A percentile compares a stretch with the other conserved stretches of the same genome.
Conservation (phyloP, 768 basidiomycete species). For the Clathrus columnatus region DNA sequence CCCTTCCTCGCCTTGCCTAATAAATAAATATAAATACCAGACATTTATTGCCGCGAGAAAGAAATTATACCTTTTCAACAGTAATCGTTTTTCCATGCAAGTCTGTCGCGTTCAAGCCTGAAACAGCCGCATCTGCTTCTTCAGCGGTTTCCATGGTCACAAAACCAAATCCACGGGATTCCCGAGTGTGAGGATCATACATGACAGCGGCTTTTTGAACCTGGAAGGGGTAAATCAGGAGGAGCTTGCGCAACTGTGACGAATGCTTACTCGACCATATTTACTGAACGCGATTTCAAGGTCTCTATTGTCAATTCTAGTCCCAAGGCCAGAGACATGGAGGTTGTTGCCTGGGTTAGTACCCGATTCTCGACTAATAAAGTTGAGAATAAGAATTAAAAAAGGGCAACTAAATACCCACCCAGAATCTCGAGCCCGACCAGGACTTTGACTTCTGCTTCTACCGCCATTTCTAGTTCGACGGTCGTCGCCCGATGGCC, state of each 20-base stretch:
- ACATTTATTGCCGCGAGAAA: neutral
- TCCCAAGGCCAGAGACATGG: conserved; percentile 52
- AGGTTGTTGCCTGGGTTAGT: conserved; percentile 59
- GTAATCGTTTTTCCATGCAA: conserved; percentile 80
- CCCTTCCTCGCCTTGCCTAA: conserved; percentile 83
- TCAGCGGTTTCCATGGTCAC: conserved; percentile 78
- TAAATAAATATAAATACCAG: conserved; percentile 4
- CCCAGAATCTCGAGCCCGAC: conserved; percentile 37
- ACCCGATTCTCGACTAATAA: conserved; percentile 23
- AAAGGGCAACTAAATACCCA: conserved; percentile 35
- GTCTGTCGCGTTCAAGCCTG: conserved; percentile 74
- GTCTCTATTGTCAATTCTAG: conserved; percentile 68
- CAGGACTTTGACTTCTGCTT: conserved; percentile 76
- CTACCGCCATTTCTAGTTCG: conserved; percentile 44
- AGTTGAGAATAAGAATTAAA: neutral
- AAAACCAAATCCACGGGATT: conserved; percentile 82
- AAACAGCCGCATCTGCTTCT: conserved; percentile 88
- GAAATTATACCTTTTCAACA: conserved; percentile 84
- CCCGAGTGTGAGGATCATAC: conserved; percentile 57
- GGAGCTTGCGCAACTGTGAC: neutral
- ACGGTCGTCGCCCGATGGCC: conserved; percentile 35
- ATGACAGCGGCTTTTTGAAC: conserved; percentile 54
- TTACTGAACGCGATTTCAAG: conserved; percentile 86
- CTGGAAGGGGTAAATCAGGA: conserved; percentile 27
- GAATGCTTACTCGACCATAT: conserved; percentile 63